Percentiles rank a stretch among this genome's conserved stretches.
Conservation (phyloP, 1,139 yeast species). For the Pichia kudriavzevii region DNA sequence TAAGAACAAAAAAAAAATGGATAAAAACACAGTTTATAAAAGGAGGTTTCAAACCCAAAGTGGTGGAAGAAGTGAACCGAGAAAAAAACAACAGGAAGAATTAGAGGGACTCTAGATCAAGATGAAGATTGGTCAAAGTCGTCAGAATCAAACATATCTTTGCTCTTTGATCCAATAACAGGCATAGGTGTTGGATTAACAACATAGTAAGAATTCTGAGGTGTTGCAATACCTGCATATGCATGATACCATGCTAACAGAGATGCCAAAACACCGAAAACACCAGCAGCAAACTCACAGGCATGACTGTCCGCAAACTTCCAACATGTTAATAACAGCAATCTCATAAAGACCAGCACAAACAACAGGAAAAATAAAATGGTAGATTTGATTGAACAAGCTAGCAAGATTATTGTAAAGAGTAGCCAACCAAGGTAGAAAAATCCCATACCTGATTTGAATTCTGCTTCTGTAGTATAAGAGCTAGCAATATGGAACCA, state of each 20-base stretch:
- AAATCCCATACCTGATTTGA: conserved; percentile 60
- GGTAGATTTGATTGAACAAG: conserved; percentile 72
- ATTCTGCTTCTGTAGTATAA: conserved; percentile 31
- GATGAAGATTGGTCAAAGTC: not conserved
- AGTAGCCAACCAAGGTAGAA: conserved; percentile 73
- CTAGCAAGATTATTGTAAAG: conserved; percentile 58
- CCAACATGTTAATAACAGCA: conserved; percentile 51
- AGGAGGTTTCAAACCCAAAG: too few relatives aligned
- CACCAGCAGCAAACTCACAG: conserved; percentile 51
- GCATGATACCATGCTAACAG: conserved; percentile 85
- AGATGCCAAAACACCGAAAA: conserved; percentile 68
- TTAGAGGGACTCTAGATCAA: too few relatives aligned
- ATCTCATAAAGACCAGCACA: conserved; percentile 55
- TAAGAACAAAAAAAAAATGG: too few relatives aligned
- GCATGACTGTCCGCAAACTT: conserved; percentile 32
- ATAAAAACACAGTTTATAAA: too few relatives aligned
- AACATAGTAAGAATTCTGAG: conserved; percentile 43
- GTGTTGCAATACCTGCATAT: conserved; percentile 75
- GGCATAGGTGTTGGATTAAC: conserved; percentile 13
- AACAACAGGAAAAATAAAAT: conserved; percentile 64
- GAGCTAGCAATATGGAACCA: conserved; percentile 62
- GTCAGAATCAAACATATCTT: too few relatives aligned
- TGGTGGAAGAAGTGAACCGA: too few relatives aligned
- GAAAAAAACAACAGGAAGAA: too few relatives aligned
- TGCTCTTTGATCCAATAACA: not conserved